Percentiles rank a stretch among this genome's conserved stretches.
Conservation (phyloP, 2,329 filamentous ascomycete species). For the Huntiella abstrusa region DNA sequence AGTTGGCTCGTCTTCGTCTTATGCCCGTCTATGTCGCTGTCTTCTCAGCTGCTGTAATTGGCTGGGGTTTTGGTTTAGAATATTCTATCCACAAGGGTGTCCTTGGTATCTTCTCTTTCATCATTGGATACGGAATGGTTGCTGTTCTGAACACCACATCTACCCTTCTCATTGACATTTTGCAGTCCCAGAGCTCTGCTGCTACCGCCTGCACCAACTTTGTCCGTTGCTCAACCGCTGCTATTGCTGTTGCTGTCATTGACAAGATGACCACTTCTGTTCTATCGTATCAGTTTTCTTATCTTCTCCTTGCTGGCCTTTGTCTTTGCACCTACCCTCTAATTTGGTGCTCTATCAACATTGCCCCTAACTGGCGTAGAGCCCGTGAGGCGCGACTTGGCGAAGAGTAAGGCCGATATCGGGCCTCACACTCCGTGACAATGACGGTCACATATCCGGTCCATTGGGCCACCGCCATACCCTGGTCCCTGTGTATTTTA, state of each 20-base stretch:
- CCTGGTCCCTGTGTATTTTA: too few species aligned
- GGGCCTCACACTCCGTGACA: too few species aligned
- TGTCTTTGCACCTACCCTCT: conserved; percentile 12
- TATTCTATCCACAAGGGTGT: conserved; percentile 14
- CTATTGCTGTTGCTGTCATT: conserved; percentile 16
- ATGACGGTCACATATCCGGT: too few species aligned
- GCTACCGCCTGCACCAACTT: conserved; percentile 18
- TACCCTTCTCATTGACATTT: conserved; percentile 18
- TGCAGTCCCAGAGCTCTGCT: conserved; percentile 16
- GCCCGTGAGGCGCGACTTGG: conserved; percentile 3
- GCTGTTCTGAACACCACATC: conserved; percentile 18
- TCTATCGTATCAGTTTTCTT: conserved; percentile 13
- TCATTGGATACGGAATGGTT: conserved; percentile 17
- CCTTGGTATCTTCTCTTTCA: conserved; percentile 14
- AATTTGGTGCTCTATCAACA: conserved; percentile 14
- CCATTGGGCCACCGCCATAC: too few species aligned
- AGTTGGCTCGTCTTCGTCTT: conserved; percentile 15
- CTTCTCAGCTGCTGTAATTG: conserved; percentile 14
- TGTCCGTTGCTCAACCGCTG: conserved; percentile 16
- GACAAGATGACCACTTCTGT: conserved; percentile 14
- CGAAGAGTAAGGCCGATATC: neutral
- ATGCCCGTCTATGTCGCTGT: conserved; percentile 15
- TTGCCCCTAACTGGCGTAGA: conserved; percentile 13
- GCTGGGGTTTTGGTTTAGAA: conserved; percentile 17
- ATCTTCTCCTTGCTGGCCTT: conserved; percentile 13